These are phyloP conservation scores for Selaginella moellendorffii DNA, from an alignment of 75 land plant genomes.

Conservation along the genomic window DNA sequence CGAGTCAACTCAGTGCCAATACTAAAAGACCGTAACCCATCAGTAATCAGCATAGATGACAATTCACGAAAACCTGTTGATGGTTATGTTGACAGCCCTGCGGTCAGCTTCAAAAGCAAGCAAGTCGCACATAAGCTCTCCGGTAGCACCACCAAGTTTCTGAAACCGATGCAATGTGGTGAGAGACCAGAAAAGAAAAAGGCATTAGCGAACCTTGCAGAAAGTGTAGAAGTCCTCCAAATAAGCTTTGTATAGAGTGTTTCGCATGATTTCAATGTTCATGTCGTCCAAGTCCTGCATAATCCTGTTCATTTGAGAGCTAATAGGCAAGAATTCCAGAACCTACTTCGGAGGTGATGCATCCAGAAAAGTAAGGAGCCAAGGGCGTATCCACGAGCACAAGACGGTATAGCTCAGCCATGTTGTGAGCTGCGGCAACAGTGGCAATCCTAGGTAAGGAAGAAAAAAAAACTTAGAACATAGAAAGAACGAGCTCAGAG, in stretches of 20 bases:
- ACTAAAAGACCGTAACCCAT: not conserved
- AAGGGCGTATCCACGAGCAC: conserved; percentile 97
- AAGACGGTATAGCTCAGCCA: conserved; percentile 93
- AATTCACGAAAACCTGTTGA: not conserved
- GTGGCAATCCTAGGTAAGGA: conserved; percentile 70
- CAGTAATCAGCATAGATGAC: not conserved
- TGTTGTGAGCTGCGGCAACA: conserved; percentile 93
- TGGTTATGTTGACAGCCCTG: conserved; percentile 9
- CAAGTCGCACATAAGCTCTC: conserved; percentile 6
- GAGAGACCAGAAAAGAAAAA: not conserved
- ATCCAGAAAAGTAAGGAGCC: conserved; percentile 98
- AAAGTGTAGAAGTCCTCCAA: conserved; percentile 15
- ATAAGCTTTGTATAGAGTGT: conserved; percentile 16
- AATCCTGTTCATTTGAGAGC: too few relatives aligned
- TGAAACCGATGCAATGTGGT: not conserved
- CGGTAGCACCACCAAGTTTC: conserved; percentile 7
- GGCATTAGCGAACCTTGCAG: conserved; percentile 15
- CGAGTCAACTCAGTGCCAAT: not conserved
- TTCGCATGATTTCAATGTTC: conserved; percentile 16
- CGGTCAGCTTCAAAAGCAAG: conserved; percentile 6
- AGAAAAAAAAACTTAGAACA: not conserved
- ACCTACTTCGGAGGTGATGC: conserved; percentile 93
- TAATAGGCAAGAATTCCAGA: too few relatives aligned
- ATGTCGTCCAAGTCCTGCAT: conserved; percentile 18
- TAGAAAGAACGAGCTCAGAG: not conserved